phyloP scores from a whole-genome alignment of 2,329 filamentous ascomycete genomes.

The Curvularia spicifera region DNA sequence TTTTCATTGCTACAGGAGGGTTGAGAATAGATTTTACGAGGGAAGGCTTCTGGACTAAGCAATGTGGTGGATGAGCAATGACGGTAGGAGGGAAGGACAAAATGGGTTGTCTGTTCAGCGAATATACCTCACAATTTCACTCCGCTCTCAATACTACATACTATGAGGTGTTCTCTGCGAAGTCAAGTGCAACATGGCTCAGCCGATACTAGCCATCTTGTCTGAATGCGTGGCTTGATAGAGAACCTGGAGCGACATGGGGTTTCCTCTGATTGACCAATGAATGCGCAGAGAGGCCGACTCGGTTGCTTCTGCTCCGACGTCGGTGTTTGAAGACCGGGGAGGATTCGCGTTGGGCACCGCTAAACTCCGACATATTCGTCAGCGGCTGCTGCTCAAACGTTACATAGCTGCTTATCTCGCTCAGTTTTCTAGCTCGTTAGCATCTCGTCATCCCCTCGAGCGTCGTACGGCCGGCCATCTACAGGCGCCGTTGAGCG shows the following conservation, averaged over 20 bases:
- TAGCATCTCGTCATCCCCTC: background rate
- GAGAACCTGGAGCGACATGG: background rate
- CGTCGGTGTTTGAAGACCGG: constrained; percentile 23
- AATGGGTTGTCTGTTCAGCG: background rate
- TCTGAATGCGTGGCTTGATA: background rate
- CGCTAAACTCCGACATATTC: constrained; percentile 17
- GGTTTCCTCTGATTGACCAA: constrained; percentile 6
- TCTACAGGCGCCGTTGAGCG: background rate
- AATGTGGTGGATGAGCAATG: constrained; percentile 5
- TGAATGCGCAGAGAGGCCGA: constrained; percentile 5
- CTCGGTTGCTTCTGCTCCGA: constrained; percentile 25
- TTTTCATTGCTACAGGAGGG: background rate
- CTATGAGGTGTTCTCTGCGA: background rate
- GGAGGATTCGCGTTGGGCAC: constrained; percentile 7
- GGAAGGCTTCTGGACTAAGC: constrained; percentile 1
- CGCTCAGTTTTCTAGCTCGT: background rate
- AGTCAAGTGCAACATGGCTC: background rate
- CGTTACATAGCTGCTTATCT: background rate
- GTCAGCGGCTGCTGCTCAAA: constrained; percentile 12
- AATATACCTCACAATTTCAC: constrained; percentile 1
- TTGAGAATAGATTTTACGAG: constrained; percentile 3
- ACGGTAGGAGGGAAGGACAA: background rate
- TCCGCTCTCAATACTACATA: background rate
- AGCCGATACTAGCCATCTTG: constrained; percentile 15
- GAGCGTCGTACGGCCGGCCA: background rate